These are phyloP conservation scores for Cornus florida DNA, from an alignment of 148 eudicot genomes.

Conservation along the genomic window DNA sequence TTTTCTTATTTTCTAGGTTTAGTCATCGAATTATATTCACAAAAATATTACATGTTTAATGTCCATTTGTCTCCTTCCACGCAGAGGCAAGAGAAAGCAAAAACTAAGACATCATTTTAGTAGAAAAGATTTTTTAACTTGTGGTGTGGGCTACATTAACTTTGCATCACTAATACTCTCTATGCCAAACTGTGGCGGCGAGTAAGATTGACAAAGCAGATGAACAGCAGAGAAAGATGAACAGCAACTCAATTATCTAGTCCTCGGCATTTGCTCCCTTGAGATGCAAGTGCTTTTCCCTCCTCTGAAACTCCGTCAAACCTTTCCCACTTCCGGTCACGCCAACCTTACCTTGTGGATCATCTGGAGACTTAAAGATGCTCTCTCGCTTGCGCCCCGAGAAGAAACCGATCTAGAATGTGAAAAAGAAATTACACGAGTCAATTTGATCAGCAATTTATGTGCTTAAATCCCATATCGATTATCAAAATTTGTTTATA, in stretches of 20 bases:
- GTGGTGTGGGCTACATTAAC: no score
- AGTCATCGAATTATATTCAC: no score
- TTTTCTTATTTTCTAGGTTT: no score
- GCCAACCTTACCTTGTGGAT: constrained; percentile 96
- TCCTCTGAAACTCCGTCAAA: constrained; percentile 87
- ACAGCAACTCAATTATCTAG: constrained; percentile 16
- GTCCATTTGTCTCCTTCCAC: no score
- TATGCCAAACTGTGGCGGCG: no score
- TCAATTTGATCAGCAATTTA: background rate
- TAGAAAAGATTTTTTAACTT: no score
- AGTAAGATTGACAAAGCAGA: no score
- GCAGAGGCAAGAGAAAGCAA: no score
- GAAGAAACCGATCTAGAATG: constrained; percentile 80
- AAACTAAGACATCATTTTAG: no score
- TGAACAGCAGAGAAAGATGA: no score
- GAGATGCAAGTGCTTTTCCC: constrained; percentile 95
- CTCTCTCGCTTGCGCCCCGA: constrained; percentile 94
- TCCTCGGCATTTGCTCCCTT: constrained; percentile 80
- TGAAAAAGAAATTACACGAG: background rate
- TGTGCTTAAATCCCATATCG: background rate
- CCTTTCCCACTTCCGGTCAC: constrained; percentile 99
- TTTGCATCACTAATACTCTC: no score
- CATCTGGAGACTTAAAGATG: constrained; percentile 97
- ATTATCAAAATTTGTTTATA: background rate
- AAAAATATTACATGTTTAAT: no score